Evolutionary conservation across 2,329 filamentous ascomycete species (phyloP), one percentile per base, ranked within the genome.

Genomic region (Xenoacremonium recifei): DNA sequence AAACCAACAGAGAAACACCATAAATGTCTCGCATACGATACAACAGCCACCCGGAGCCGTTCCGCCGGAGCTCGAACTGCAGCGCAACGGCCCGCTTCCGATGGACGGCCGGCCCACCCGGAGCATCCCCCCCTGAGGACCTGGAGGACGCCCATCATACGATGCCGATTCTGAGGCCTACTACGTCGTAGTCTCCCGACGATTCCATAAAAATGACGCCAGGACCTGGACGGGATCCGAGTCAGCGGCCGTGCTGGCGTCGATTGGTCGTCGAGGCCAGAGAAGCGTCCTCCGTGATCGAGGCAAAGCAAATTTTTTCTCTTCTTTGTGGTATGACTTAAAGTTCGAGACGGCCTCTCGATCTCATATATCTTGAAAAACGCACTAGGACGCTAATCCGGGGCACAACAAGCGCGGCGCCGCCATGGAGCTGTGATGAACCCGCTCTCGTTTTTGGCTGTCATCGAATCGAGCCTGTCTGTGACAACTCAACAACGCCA

Each of bases 71-170:
- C 23, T 27, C 23, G 13, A 27, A 13, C 23, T 27, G 23, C 23
- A 13, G 13, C 23, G 23, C 23, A 27, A 38, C 54, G 50, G 54
- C 44, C 52, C 54, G 54, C 49, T 56, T 54, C 54, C 44, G 50
- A 48, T 57, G 54, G 37, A 44, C 47, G 50, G 16, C 39, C 48
- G 49, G 44, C 39, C 54, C 54, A 57, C 54, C 41, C 48, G 44
- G 43, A 34, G 34, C 39, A 52, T 46, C 35, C 39, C 51, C 49
- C 9, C 23, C 23, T 27, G 23, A 57, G 50, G 41, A 33, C 37
- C 32, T 40, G 42, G 45, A 40, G 37, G 27, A 16, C 40, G 34
- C 35, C 35, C 40, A 57, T 57, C 54, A 52, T 57, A 57, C 54
- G 54, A 57, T 58, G 37, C 29, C 30, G 35, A 12, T 31, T 27